Evolutionary conservation across 495 filamentous ascomycete species (phyloP), one percentile per base, ranked within the genome.

Genomic region (Parathielavia appendiculata): DNA sequence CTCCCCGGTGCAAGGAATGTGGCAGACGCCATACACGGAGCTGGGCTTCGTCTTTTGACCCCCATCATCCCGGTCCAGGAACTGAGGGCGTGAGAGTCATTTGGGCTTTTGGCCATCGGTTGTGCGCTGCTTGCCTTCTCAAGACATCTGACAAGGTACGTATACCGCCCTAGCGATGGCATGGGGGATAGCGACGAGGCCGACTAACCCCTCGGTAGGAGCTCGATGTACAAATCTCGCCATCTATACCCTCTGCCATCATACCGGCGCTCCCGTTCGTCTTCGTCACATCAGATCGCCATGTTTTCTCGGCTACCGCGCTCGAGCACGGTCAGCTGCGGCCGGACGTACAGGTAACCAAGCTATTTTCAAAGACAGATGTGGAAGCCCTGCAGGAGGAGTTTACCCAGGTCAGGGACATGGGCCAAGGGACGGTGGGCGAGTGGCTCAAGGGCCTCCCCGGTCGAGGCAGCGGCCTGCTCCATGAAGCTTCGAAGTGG

Each of bases 391-490:
- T 91, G 40, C 73, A 78, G 53, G 57, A 69, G 46, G 79, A 86
- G 54, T 82, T 87, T 53, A 67, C 77, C 20, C 73, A 81, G 1
- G 86, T 82, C 46, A 80, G 78, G 54, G 71, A 74, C 11, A 78
- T 85, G 64, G 86, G 86, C 20, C 55, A 73, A 5, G 83, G 84
- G 16, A 78, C 83, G 10, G 77, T 79, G 17, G 84, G 86, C 46
- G 87, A 90, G 67, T 92, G 88, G 88, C 69, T 84, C 7, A 90
- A 89, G 69, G 87, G 87, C 13, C 77, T 91, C 3, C 79, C 79
- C 41, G 69, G 59, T 12, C 77, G 80, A 56, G 84, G 86, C n/a
- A 81, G 79, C 57, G 74, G 81, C 34, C 54, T 73, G 17, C 76
- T 79, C 39, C 71, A 74, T 23, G 83, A 89, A 61, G 74, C 81